A percentile compares a stretch with the other conserved stretches of the same genome.
Evolutionary conservation across 176 grass and related monocot species (phyloP).

Genomic region (Bonia amplexicaulis): DNA sequence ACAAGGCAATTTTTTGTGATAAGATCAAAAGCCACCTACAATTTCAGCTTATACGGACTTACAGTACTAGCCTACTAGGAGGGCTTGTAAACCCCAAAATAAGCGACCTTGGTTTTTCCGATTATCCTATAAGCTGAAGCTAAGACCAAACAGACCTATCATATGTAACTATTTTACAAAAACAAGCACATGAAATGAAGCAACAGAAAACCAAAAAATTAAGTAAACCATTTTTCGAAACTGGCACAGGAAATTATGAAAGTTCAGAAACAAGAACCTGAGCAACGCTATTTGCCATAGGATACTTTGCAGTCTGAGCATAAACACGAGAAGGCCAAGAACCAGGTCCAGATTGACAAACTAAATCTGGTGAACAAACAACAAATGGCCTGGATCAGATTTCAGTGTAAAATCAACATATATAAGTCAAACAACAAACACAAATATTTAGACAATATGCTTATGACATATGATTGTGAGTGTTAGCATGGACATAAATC

Average conservation of each 20-base stretch:
- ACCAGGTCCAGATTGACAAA: conserved; percentile 95
- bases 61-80: not conserved
- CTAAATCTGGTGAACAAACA: conserved; percentile 71
- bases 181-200: not conserved
- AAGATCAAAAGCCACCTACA: not conserved
- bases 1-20: too few relatives aligned
- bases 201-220: not conserved
- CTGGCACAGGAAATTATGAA: conserved; percentile 1
- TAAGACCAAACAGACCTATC: not conserved
- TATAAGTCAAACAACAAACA: conserved; percentile 7
- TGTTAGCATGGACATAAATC: not conserved
- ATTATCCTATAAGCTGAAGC: not conserved
- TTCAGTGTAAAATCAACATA: conserved; percentile 17
- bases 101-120: not conserved
- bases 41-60: not conserved
- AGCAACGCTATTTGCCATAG: conserved; percentile 98
- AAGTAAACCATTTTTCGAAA: not conserved
- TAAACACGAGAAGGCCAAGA: conserved; percentile 88
- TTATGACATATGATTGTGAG: not conserved
- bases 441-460: not conserved
- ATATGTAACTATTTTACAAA: not conserved
- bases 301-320: conserved; percentile 83
- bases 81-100: not conserved
- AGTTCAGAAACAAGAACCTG: conserved; percentile 60
- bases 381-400: conserved; percentile 20